Conservation (phyloP, 2,329 filamentous ascomycete species). For the Ophiosphaerella narmari region DNA sequence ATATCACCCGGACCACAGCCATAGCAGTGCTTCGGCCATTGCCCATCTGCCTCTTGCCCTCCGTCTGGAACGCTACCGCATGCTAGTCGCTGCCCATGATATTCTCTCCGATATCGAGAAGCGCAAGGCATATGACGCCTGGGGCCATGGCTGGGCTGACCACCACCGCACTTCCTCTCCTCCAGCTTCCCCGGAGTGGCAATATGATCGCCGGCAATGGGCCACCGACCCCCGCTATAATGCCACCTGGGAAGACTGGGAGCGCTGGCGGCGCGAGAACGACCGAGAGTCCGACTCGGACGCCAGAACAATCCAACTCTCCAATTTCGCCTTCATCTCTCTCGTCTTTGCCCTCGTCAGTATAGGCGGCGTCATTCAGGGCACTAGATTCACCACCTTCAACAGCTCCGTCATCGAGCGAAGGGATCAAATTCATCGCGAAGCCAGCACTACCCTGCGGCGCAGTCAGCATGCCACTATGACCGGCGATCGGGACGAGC, state of each 20-base stretch:
- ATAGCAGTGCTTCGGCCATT: conserved; percentile 39
- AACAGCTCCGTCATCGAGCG: conserved; percentile 68
- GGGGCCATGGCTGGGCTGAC: conserved; percentile 77
- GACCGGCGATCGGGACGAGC: conserved; percentile 53
- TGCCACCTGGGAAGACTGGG: conserved; percentile 98
- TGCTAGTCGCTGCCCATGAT: conserved; percentile 85
- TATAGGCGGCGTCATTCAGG: conserved; percentile 73
- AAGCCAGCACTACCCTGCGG: conserved; percentile 66
- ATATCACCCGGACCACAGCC: conserved; percentile 82
- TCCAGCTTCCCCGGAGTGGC: conserved; percentile 29
- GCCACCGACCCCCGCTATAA: conserved; percentile 63
- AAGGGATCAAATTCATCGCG: conserved; percentile 67
- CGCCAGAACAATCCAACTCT: conserved; percentile 65
- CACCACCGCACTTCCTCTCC: conserved; percentile 29
- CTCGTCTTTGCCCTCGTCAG: conserved; percentile 72
- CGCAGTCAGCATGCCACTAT: conserved; percentile 59
- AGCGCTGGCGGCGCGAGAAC: conserved; percentile 56
- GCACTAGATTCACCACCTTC: conserved; percentile 67
- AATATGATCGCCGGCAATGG: conserved; percentile 37
- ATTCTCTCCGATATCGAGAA: conserved; percentile 82
- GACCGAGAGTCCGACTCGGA: conserved; percentile 43
- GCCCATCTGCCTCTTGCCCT: conserved; percentile 60
- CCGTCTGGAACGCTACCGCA: conserved; percentile 84
- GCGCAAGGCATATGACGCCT: conserved; percentile 79
- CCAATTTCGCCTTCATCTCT: conserved; percentile 76